A percentile compares a stretch with the other conserved stretches of the same genome.
Evolutionary conservation across 1,284 basidiomycete species (phyloP).

Genomic region (Ceratobasidium sp.): DNA sequence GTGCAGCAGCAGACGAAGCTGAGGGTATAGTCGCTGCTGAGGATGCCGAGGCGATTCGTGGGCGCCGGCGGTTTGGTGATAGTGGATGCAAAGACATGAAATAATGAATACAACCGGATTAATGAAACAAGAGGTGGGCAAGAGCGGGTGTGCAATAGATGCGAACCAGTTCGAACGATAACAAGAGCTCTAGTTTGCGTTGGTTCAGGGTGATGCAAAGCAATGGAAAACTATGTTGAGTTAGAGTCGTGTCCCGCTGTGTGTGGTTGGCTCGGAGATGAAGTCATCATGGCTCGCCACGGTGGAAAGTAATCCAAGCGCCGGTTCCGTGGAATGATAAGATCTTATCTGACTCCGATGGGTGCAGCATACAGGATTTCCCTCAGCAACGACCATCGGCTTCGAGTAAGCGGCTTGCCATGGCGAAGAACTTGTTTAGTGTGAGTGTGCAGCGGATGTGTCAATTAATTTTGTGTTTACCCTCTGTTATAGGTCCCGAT

Average conservation of each 20-base stretch:
- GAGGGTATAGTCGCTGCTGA: conserved; percentile 1
- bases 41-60: conserved; percentile 3
- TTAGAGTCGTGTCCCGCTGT: not conserved
- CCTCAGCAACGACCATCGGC: conserved; percentile 11
- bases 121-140: not conserved
- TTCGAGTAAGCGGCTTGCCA: not conserved
- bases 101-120: no score
- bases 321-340: conserved; percentile 24
- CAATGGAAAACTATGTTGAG: no score
- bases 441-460: not conserved
- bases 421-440: conserved; percentile 36
- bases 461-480: not conserved
- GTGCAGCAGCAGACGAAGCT: conserved; percentile 10
- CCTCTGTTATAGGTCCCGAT: conserved; percentile 65
- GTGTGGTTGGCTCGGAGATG: conserved; percentile 4
- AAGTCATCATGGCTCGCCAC: not conserved
- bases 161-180: not conserved
- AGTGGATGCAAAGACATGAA: conserved; percentile 12
- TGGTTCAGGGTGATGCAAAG: no score
- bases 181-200: no score
- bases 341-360: conserved; percentile 16
- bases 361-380: conserved; percentile 1
- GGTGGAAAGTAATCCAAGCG: conserved; percentile 21
- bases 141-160: no score
- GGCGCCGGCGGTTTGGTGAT: conserved; percentile 20